A percentile compares a stretch with the other conserved stretches of the same genome.
These are phyloP conservation scores for Paxillus rubicundulus DNA, from an alignment of 768 basidiomycete species.

Conservation along the genomic window DNA sequence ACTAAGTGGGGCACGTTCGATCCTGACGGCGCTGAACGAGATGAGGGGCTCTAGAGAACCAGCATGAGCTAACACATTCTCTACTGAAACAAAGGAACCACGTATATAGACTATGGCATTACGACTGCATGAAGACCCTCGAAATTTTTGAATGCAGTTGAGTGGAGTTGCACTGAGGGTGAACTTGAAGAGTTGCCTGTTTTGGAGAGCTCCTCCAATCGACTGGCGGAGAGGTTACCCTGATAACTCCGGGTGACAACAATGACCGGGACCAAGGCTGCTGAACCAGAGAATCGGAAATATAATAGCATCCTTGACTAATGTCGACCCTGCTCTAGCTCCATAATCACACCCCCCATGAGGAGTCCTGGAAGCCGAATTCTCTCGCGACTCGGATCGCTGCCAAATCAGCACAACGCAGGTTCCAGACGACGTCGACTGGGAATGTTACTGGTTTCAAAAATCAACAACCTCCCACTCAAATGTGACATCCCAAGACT, in stretches of 20 bases:
- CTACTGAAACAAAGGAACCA: too few relatives aligned
- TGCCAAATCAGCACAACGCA: too few relatives aligned
- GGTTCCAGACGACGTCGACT: too few relatives aligned
- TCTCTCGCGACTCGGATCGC: neutral
- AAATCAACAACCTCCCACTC: neutral
- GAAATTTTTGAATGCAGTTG: neutral
- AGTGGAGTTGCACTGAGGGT: neutral
- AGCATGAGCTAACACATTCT: neutral
- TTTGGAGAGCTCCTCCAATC: neutral
- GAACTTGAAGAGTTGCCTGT: conserved; percentile 13
- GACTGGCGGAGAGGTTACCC: neutral
- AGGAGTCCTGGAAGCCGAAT: neutral
- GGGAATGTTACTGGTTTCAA: neutral
- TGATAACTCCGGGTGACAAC: neutral
- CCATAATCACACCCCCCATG: neutral
- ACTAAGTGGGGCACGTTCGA: neutral
- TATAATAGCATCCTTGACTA: neutral
- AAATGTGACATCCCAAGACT: too few relatives aligned
- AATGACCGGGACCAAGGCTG: too few relatives aligned
- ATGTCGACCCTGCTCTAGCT: neutral
- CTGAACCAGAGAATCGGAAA: neutral
- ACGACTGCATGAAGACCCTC: neutral
- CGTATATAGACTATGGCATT: neutral
- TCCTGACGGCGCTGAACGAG: conserved; percentile 7
- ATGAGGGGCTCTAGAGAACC: neutral